Percentiles rank a stretch among this genome's conserved stretches.
Conservation (phyloP, 2,329 filamentous ascomycete genomes). For the Monilinia fructicola region DNA sequence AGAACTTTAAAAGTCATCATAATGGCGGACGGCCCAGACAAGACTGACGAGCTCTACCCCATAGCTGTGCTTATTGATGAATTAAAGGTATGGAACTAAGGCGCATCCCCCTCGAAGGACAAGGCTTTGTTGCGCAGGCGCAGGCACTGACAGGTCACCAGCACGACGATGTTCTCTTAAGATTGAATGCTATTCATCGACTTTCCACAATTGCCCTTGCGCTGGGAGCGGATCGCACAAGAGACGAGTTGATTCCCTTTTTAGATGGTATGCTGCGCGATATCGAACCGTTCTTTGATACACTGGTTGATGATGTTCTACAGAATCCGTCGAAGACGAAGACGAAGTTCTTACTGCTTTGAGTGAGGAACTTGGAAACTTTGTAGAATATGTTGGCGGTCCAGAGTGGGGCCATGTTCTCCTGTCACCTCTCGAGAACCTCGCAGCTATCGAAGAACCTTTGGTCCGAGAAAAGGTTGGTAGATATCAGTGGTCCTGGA, state of each 20-base stretch:
- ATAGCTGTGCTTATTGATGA: constrained; percentile 99
- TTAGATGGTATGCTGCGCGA: constrained; percentile 75
- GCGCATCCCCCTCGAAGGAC: constrained; percentile 6
- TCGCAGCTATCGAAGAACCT: constrained; percentile 97
- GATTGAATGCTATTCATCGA: constrained; percentile 96
- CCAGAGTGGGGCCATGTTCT: constrained; percentile 93
- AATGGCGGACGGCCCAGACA: constrained; percentile 86
- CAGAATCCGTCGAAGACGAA: constrained; percentile 98
- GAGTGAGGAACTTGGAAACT: constrained; percentile 93
- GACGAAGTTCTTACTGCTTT: constrained; percentile 96
- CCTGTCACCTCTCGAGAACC: constrained; percentile 93
- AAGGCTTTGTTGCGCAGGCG: constrained; percentile 22
- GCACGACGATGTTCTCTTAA: constrained; percentile 98
- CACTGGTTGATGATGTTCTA: constrained; percentile 39
- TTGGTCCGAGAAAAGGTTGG: constrained; percentile 94
- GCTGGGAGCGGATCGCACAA: constrained; percentile 90
- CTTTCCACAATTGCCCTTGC: constrained; percentile 97
- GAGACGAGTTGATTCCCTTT: constrained; percentile 98
- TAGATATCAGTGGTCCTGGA: neutral
- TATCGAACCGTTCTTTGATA: neutral
- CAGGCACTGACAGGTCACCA: constrained; percentile 45
- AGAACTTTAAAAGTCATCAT: constrained; percentile 45
- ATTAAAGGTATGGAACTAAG: constrained; percentile 72
- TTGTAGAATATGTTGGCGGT: constrained; percentile 96
- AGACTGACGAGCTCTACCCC: constrained; percentile 98